A percentile compares a stretch with the other conserved stretches of the same genome.
These are phyloP conservation scores for Proliferodiscus dingleyae DNA, from an alignment of 2,329 filamentous ascomycete genomes.

Conservation along the genomic window DNA sequence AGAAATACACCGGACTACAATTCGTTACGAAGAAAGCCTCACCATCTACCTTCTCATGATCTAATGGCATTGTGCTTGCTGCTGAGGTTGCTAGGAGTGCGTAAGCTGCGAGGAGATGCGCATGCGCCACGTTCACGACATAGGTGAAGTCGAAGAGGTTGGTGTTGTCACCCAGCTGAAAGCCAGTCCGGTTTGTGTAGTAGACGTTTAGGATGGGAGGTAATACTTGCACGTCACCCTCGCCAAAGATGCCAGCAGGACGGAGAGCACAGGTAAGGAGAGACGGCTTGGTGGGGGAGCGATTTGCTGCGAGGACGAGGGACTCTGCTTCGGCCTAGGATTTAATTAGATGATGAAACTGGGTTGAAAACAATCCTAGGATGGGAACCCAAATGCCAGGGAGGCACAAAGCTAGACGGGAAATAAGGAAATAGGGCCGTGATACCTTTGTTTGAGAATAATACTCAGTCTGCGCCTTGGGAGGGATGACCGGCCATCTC, in stretches of 20 bases:
- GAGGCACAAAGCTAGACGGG: too few relatives aligned
- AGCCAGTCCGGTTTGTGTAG: constrained; percentile 60
- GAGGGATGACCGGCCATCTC: constrained; percentile 69
- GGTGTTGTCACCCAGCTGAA: constrained; percentile 73
- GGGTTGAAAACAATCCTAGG: too few relatives aligned
- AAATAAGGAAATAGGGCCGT: background rate
- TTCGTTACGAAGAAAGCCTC: constrained; percentile 91
- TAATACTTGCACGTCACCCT: constrained; percentile 75
- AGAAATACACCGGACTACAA: constrained; percentile 82
- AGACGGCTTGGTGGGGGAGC: constrained; percentile 43
- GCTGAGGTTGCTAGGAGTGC: constrained; percentile 38
- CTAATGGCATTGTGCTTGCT: constrained; percentile 52
- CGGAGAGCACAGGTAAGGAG: constrained; percentile 79
- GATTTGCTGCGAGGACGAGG: constrained; percentile 73
- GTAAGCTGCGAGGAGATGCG: constrained; percentile 71
- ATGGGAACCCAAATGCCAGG: too few relatives aligned
- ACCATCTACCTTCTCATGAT: constrained; percentile 72
- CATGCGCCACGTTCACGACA: constrained; percentile 66
- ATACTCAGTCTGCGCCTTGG: constrained; percentile 67
- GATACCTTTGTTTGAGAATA: constrained; percentile 78
- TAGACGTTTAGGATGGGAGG: constrained; percentile 70
- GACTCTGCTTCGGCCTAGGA: constrained; percentile 71
- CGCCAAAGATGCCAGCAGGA: constrained; percentile 85
- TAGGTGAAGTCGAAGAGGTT: constrained; percentile 71
- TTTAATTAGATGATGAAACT: background rate